A percentile compares a stretch with the other conserved stretches of the same genome.
Evolutionary conservation across 768 basidiomycete genomes (phyloP).

Genomic region (Lactarius hengduanensis): DNA sequence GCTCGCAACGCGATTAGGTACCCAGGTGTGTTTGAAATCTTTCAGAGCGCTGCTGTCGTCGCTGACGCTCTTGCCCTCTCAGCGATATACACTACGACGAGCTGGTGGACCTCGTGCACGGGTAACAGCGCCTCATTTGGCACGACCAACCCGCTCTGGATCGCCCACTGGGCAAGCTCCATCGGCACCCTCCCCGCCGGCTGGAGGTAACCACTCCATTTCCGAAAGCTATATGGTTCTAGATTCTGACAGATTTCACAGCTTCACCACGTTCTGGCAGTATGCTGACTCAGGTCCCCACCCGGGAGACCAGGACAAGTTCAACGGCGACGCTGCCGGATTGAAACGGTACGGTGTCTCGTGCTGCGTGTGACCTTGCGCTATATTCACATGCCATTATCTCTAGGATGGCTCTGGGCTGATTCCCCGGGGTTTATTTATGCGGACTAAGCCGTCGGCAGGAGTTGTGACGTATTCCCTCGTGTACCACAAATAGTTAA

Average conservation of each 20-base stretch:
- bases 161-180: slow-evolving; percentile 51
- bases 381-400: no score
- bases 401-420: no score
- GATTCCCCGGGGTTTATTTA: no score
- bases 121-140: slow-evolving; percentile 54
- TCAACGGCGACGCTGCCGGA: slow-evolving; percentile 51
- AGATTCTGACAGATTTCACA: slow-evolving; percentile 23
- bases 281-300: slow-evolving; percentile 54
- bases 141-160: slow-evolving; percentile 56
- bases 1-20: slow-evolving; percentile 31
- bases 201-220: slow-evolving; percentile 29
- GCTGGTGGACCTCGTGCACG: slow-evolving; percentile 70
- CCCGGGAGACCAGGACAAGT: slow-evolving; percentile 58
- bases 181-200: slow-evolving; percentile 59
- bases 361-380: no score
- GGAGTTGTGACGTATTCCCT: no score
- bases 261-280: slow-evolving; percentile 60
- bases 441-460: no score
- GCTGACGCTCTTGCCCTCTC: neutral
- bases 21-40: slow-evolving; percentile 37
- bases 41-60: neutral
- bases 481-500: no score
- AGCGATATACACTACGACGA: slow-evolving; percentile 63
- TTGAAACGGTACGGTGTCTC: slow-evolving; percentile 38
- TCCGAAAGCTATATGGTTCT: no score